phyloP scores from a whole-genome alignment of 352 stramenopile species.

The Phytophthora capsici region DNA sequence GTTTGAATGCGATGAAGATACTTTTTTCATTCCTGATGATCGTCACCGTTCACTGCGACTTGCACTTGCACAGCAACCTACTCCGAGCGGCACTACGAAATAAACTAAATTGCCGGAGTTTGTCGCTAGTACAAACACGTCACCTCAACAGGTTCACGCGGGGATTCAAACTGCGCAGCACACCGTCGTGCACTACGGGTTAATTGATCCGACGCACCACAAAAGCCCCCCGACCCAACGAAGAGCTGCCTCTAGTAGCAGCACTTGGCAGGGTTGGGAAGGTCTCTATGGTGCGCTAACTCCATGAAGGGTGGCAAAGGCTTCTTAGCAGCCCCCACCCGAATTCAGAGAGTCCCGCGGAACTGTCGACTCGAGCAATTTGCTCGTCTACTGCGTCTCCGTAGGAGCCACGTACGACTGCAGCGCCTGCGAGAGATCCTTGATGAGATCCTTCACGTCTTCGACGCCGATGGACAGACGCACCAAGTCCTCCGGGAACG shows the following conservation, averaged over 20 bases:
- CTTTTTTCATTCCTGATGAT: slow-evolving; percentile 18
- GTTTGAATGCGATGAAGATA: slow-evolving; percentile 15
- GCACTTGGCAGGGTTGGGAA: slow-evolving; percentile 9
- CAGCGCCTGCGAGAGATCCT: slow-evolving; percentile 92
- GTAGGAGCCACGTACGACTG: slow-evolving; percentile 69
- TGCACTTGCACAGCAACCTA: background rate
- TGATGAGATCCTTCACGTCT: slow-evolving; percentile 93
- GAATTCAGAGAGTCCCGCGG: slow-evolving; percentile 41
- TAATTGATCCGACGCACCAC: slow-evolving; percentile 36
- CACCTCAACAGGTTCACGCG: slow-evolving; percentile 27
- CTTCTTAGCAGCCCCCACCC: slow-evolving; percentile 34
- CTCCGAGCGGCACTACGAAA: slow-evolving; percentile 19
- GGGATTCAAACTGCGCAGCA: slow-evolving; percentile 45
- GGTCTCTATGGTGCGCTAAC: slow-evolving; percentile 23
- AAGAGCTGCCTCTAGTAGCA: slow-evolving; percentile 31
- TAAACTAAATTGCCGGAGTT: slow-evolving; percentile 25
- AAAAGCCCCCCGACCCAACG: slow-evolving; percentile 21
- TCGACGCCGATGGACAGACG: slow-evolving; percentile 96
- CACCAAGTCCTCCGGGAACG: slow-evolving; percentile 95
- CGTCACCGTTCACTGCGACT: slow-evolving; percentile 12
- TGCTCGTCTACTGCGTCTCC: slow-evolving; percentile 14
- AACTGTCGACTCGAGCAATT: slow-evolving; percentile 12
- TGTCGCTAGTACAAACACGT: background rate
- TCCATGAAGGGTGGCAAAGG: slow-evolving; percentile 39
- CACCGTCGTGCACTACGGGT: slow-evolving; percentile 37